Evolutionary conservation across 1,139 yeast species (phyloP), one percentile per base, ranked within the genome.

Genomic region (Blastobotrys elegans): DNA sequence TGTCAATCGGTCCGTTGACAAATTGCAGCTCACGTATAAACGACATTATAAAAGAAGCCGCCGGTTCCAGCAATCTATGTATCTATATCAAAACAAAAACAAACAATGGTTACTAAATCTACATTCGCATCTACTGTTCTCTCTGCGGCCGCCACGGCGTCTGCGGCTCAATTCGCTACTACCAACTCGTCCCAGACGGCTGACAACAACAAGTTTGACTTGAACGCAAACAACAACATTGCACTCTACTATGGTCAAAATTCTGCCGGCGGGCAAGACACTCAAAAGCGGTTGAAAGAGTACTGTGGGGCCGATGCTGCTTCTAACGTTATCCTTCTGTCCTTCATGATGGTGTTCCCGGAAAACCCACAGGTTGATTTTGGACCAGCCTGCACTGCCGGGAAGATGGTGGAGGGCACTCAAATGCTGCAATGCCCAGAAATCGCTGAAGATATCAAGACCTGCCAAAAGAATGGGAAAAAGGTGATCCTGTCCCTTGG

Each of bases 181-280:
- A 31, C 21, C 21, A 13, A 20, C 10, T 21, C 37, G 13, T 18
- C 38, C 10, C 16, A 6, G n/a, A 10, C 18, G 10, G 36, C 21
- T 3, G 17, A 17, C 18, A 21, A 3, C 17, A 17, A 16, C 14
- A 34, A 10, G 24, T 41, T 48, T 24, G 51, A 54, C 43, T 44
- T 46, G 46, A 38, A 30, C 17, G 36, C 43, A 4, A 24, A n/a
- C 17, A 17, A 41, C 34, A 40, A 40, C 30, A 31, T 46, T 11
- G 96, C 83, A 26, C 75, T 86, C 14, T 88, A 88, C 68, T 89
- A 96, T 96, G 97, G 97, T 41, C 97, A 89, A 68, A 79, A 82
- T 60, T 81, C 94, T 14, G 84, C 79, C 29, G 88, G 88, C 14
- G 49, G 54, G 50, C 27, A 48, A 45, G 34, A 83, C 87, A 62